A percentile compares a stretch with the other conserved stretches of the same genome.
phyloP scores from a whole-genome alignment of 352 stramenopile genomes.

The Thraustochytrium sp. region DNA sequence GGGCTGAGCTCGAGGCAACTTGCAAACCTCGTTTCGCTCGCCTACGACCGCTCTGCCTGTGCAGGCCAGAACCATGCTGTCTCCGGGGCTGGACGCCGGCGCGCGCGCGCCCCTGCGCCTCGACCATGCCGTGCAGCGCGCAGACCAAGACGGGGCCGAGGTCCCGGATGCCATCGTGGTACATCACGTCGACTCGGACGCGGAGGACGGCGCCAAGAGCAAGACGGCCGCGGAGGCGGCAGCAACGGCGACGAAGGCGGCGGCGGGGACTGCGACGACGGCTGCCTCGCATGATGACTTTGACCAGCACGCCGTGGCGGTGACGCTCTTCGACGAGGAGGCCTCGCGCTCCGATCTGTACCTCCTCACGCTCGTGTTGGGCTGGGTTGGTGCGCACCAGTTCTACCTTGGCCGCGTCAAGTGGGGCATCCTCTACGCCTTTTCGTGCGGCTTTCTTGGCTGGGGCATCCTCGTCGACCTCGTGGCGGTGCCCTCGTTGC shows the following conservation, averaged over 20 bases:
- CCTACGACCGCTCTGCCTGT: too few relatives aligned
- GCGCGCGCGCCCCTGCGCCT: too few relatives aligned
- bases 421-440: constrained; percentile 17
- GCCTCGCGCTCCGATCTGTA: background rate
- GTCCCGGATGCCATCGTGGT: background rate
- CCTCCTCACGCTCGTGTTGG: background rate
- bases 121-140: too few relatives aligned
- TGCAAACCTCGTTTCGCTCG: too few relatives aligned
- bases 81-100: too few relatives aligned
- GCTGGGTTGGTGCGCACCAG: background rate
- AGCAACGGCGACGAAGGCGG: background rate
- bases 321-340: background rate
- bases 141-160: too few relatives aligned
- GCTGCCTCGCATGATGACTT: background rate
- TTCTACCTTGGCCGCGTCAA: background rate
- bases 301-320: background rate
- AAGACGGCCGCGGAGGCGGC: background rate
- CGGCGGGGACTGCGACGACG: background rate
- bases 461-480: constrained; percentile 20
- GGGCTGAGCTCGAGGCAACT: too few relatives aligned
- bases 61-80: too few relatives aligned
- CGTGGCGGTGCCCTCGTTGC: background rate
- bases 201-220: background rate
- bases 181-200: background rate
- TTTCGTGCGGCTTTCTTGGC: constrained; percentile 11